These are phyloP conservation scores for Leccinum disarticulatum DNA, from an alignment of 768 basidiomycete species.

Conservation along the genomic window DNA sequence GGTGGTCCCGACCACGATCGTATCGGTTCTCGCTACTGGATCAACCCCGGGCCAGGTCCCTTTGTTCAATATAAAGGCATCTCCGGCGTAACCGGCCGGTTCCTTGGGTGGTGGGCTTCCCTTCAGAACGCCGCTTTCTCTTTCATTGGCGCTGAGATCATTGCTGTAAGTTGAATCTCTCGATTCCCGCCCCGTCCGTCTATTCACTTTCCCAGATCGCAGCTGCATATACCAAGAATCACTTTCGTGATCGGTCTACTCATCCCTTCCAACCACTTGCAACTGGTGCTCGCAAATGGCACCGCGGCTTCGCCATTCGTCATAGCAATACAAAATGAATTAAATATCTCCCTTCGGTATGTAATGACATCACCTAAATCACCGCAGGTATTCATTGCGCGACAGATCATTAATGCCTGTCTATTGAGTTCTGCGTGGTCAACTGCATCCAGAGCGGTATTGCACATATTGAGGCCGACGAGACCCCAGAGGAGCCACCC, in stretches of 20 bases:
- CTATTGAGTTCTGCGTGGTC: neutral
- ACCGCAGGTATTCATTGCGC: neutral
- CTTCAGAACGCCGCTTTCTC: neutral
- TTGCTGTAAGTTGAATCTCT: neutral
- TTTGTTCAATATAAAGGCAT: neutral
- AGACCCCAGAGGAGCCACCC: constrained; percentile 71
- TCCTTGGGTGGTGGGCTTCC: neutral
- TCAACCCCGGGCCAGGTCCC: too few species aligned
- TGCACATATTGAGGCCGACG: constrained; percentile 67
- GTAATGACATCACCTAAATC: neutral
- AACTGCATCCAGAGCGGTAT: constrained; percentile 41
- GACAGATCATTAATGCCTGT: neutral
- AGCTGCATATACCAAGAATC: neutral
- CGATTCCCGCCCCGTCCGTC: too few species aligned
- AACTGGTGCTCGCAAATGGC: neutral
- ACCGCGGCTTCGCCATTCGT: neutral
- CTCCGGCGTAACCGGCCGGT: neutral
- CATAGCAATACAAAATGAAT: neutral
- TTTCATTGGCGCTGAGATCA: neutral
- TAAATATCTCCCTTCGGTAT: too few species aligned
- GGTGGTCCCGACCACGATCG: too few species aligned
- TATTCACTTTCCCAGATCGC: neutral
- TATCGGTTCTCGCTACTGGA: too few species aligned
- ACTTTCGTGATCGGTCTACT: neutral
- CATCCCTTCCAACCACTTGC: neutral